Evolutionary conservation across 2,329 filamentous ascomycete genomes (phyloP).

Genomic region (Magnaporthiopsis rhizophila): DNA sequence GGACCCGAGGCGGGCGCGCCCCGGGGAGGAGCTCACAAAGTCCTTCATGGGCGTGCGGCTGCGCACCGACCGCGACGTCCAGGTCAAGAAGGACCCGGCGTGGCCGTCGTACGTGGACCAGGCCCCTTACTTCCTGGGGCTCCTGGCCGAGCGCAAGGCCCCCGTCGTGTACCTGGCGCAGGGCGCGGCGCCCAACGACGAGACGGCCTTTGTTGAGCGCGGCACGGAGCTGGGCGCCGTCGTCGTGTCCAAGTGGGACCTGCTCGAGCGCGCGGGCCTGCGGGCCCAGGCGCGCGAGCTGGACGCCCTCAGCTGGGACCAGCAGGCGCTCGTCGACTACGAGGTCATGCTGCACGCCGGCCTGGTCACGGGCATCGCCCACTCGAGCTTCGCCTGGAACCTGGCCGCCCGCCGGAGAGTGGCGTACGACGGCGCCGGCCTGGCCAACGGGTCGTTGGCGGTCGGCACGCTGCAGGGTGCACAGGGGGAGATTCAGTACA

Average conservation of each 20-base stretch:
- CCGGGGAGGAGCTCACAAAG: conserved; percentile 5
- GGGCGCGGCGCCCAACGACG: conserved; percentile 27
- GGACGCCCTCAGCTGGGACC: conserved; percentile 34
- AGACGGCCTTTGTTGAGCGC: conserved; percentile 26
- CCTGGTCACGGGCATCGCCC: conserved; percentile 34
- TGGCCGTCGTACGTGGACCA: conserved; percentile 24
- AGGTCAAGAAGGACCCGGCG: conserved; percentile 14
- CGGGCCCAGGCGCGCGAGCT: conserved; percentile 25
- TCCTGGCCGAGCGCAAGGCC: conserved; percentile 19
- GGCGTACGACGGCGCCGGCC: conserved; percentile 16
- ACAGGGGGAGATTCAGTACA: conserved; percentile 19
- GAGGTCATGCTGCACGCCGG: conserved; percentile 37
- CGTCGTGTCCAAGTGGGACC: conserved; percentile 33
- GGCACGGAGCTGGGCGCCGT: conserved; percentile 28
- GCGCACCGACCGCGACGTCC: conserved; percentile 25
- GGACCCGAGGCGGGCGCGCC: conserved; percentile 18
- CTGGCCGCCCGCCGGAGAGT: conserved; percentile 31
- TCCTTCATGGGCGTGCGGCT: conserved; percentile 27
- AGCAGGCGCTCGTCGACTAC: conserved; percentile 42
- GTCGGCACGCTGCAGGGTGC: background rate
- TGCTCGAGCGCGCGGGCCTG: conserved; percentile 24
- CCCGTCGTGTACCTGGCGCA: conserved; percentile 34
- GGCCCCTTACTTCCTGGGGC: conserved; percentile 23
- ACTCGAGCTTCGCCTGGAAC: conserved; percentile 39
- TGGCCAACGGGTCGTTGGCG: conserved; percentile 4